phyloP scores from a whole-genome alignment of 345 rosid species.

The Aurinia saxatilis region DNA sequence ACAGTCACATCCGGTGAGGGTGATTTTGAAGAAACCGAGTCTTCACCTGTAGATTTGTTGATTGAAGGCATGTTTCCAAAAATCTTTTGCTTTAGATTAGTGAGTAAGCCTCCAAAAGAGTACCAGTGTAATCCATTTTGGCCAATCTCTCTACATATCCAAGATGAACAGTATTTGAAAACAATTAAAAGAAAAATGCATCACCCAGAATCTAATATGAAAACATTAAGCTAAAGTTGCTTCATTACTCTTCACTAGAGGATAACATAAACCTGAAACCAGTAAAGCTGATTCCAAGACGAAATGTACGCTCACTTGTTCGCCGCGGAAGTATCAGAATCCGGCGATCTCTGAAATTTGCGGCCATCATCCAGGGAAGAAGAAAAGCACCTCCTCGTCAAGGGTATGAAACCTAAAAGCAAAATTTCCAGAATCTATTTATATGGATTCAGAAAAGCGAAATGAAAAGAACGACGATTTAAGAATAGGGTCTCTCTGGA shows the following conservation, averaged over 20 bases:
- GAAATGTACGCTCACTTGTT: slow-evolving; percentile 16
- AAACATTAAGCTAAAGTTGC: too few relatives aligned
- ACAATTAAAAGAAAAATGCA: neutral
- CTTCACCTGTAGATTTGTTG: slow-evolving; percentile 7
- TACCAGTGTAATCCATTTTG: slow-evolving; percentile 16
- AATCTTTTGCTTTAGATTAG: slow-evolving; percentile 22
- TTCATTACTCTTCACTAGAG: neutral
- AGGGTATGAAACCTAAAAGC: slow-evolving; percentile 18
- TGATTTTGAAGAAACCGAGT: neutral
- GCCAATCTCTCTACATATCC: slow-evolving; percentile 10
- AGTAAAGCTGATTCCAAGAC: neutral
- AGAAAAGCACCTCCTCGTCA: slow-evolving; percentile 23
- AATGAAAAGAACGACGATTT: neutral
- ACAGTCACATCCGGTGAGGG: neutral
- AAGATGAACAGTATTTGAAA: neutral
- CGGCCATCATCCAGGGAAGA: slow-evolving; percentile 9
- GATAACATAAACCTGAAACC: neutral
- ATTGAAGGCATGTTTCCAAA: neutral
- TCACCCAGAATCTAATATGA: neutral
- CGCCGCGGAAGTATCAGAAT: neutral
- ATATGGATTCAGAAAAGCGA: neutral
- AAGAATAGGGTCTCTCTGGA: neutral
- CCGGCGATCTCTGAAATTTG: neutral
- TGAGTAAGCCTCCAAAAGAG: slow-evolving; percentile 20
- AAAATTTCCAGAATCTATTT: neutral